Percentiles rank a stretch among this genome's conserved stretches.
Conservation (phyloP, 1,284 basidiomycete genomes). For the Rhodotorula sp. region DNA sequence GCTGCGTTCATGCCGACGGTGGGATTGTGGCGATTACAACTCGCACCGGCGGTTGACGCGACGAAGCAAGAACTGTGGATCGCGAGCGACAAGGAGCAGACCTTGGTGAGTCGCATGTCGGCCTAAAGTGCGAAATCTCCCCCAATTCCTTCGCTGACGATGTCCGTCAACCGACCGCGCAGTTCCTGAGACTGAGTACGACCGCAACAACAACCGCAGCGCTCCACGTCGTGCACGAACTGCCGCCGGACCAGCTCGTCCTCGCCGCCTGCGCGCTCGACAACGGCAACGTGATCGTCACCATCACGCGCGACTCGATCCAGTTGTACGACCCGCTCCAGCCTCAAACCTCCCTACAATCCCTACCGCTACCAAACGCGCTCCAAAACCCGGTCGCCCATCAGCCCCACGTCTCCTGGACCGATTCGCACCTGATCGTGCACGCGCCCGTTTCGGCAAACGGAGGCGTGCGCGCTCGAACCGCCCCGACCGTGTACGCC, state of each 20-base stretch:
- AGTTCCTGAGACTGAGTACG: conserved; percentile 1
- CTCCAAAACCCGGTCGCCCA: conserved; percentile 3
- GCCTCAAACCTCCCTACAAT: neutral
- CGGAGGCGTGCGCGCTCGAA: conserved; percentile 1
- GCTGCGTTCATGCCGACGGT: conserved; percentile 6
- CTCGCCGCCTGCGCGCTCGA: neutral
- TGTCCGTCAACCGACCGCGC: neutral
- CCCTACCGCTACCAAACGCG: neutral
- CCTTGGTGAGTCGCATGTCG: neutral
- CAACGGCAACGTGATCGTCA: neutral
- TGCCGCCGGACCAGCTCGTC: neutral
- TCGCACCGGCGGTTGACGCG: conserved; percentile 1
- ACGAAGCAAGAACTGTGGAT: conserved; percentile 1
- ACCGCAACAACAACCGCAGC: neutral
- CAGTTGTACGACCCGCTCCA: neutral
- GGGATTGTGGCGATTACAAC: conserved; percentile 14
- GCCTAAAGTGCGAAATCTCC: neutral
- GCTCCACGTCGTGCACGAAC: neutral
- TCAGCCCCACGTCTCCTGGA: neutral
- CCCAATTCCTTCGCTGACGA: neutral
- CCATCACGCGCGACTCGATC: neutral
- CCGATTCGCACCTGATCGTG: neutral
- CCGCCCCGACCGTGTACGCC: neutral
- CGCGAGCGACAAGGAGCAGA: conserved; percentile 11
- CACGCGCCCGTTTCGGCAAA: neutral